phyloP scores from a whole-genome alignment of 495 filamentous ascomycete genomes.

The Aspergillus hancockii region DNA sequence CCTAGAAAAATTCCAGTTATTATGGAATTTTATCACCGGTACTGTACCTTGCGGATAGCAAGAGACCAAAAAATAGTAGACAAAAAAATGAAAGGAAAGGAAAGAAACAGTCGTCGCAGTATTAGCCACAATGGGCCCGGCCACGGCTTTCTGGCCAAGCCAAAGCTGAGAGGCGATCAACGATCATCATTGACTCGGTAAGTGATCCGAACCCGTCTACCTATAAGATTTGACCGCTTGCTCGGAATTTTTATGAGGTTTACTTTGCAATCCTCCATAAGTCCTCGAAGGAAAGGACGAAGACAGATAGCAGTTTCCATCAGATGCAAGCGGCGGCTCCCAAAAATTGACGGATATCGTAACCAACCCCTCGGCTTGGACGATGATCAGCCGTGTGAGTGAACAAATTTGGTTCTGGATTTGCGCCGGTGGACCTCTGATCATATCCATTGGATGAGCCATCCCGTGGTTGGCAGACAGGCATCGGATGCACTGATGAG shows the following conservation, averaged over 20 bases:
- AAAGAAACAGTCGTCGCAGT: background rate
- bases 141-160: constrained; percentile 11
- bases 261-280: background rate
- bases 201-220: constrained; percentile 12
- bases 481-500: constrained; percentile 82
- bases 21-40: background rate
- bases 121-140: constrained; percentile 2
- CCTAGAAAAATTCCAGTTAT: constrained; percentile 12
- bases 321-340: background rate
- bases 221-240: constrained; percentile 11
- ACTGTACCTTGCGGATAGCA: background rate
- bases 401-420: constrained; percentile 15
- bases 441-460: constrained; percentile 29
- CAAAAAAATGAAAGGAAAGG: background rate
- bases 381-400: constrained; percentile 13
- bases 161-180: constrained; percentile 21
- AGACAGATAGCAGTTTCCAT: background rate
- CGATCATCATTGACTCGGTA: constrained; percentile 19
- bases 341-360: constrained; percentile 5
- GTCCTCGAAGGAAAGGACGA: background rate
- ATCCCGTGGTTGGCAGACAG: constrained; percentile 40
- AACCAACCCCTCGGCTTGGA: constrained; percentile 7
- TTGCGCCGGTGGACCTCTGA: constrained; percentile 11
- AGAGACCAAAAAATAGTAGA: background rate
- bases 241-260: background rate